Evolutionary conservation across 75 land plant genomes (phyloP), one percentile per base, ranked within the genome.

Genomic region (Picea sitchensis): DNA sequence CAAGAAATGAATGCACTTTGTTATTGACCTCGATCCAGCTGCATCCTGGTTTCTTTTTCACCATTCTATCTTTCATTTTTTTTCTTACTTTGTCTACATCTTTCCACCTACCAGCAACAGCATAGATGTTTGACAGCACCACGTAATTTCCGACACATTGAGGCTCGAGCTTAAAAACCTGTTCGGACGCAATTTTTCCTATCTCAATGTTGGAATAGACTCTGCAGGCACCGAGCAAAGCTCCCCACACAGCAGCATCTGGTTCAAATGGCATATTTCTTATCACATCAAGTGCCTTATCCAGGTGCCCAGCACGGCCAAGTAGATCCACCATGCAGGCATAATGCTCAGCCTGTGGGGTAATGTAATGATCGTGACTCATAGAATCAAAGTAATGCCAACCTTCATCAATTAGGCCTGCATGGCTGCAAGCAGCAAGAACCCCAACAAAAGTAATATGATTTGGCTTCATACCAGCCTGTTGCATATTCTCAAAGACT

Each of bases 71-170:
- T 36, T 59, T 59, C 80, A 76, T 81, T 3, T 14, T 65, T 14
- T 32, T 60, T 58, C 86, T 85, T 62, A 81, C 23, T 2, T 36
- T 26, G 38, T 78, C 74, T 1, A 85, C 84, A 76, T 86, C 84
- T 20, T 82, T 51, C 87, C 83, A 86, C 77, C 81, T 80, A n/a
- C 63, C 79, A 38, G 78, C 78, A 73, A 80, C 86, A 64, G 88
- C 82, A 76, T 84, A 87, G 12, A 83, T 69, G 34, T 83, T 87
- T 14, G 83, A 81, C 47, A 87, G 77, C 65, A 78, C 11, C 44
- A 87, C 80, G 76, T 63, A 81, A 61, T 76, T 80, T 14, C 58
- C 86, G 61, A 80, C 83, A 56, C 31, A 58, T 12, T 41, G 68
- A 7, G 69, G 78, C 41, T 61, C 83, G 11, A 51, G 54, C 54